These are phyloP conservation scores for Corylus avellana DNA, from an alignment of 306 rosid species.

Conservation along the genomic window DNA sequence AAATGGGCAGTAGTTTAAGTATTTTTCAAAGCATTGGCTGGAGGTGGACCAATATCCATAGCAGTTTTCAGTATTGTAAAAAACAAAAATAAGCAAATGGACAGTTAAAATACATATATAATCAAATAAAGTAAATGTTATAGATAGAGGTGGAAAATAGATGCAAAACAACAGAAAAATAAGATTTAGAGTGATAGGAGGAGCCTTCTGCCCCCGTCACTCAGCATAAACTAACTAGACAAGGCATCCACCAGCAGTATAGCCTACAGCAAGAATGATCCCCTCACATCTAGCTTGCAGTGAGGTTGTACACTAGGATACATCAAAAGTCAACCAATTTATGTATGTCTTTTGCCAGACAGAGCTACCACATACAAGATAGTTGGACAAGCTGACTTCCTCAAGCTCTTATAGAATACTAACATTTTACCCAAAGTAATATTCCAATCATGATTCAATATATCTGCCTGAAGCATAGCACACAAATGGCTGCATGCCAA, in stretches of 20 bases:
- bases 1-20: not conserved
- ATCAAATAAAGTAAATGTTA: not conserved
- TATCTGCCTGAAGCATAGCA: conserved; percentile 15
- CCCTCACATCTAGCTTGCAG: conserved; percentile 9
- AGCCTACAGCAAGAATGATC: not conserved
- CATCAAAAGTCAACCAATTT: not conserved
- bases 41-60: not conserved
- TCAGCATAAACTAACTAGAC: not conserved
- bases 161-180: not conserved
- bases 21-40: not conserved
- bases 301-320: conserved; percentile 6
- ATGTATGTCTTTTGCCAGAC: conserved; percentile 8
- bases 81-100: not conserved
- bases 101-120: not conserved
- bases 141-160: not conserved
- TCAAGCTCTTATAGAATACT: not conserved
- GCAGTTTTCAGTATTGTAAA: not conserved
- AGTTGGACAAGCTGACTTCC: conserved; percentile 1
- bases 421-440: conserved; percentile 19
- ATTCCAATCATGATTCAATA: conserved; percentile 2
- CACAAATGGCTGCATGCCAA: conserved; percentile 16
- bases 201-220: not conserved
- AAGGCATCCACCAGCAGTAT: conserved; percentile 15
- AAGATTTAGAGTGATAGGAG: not conserved
- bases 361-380: not conserved